Evolutionary conservation across 2,329 filamentous ascomycete genomes (phyloP), one percentile per base, ranked within the genome.

Genomic region (Diaporthe helianthi): DNA sequence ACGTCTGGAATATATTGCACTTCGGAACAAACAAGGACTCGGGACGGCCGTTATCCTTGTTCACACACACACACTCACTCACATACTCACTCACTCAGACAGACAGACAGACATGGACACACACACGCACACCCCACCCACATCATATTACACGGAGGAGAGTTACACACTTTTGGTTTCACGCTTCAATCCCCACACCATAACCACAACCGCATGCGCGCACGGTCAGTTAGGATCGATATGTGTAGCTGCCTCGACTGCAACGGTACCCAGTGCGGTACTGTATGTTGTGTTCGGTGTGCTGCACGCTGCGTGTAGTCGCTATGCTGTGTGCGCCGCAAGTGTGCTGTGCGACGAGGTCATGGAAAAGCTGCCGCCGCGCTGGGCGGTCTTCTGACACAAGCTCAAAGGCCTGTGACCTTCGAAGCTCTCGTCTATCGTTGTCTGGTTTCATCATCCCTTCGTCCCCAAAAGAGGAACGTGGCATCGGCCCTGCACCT

Each of bases 161-260:
- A n/a, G n/a, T n/a, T n/a, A 70, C 69, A 70, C 69, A 49, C 52
- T 60, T 55, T 47, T 51, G 33, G 69, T 70, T 70, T 70, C 69
- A 70, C 65, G 51, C 53, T 65, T 46, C 38, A 58, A 54, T 65
- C 69, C 65, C 41, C 53, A 70, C 69, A 70, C 51, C 51, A 26
- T 31, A 44, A 41, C 31, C 26, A 19, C 58, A 49, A 63, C 44
- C 55, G 44, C 58, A 60, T 47, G 31, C 47, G 58, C 46, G 58
- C 53, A 58, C 58, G 41, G 58, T 63, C 44, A 29, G 58, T 55
- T 46, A 36, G 65, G 69, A 70, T 70, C 65, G 52, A 61, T 60
- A 65, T 36, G 69, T 58, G 65, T 65, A 63, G 58, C 58, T 29
- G 58, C 58, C 44, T 33, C 58, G 41, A 61, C 58, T 49, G 41